Evolutionary conservation across 2,329 filamentous ascomycete genomes (phyloP), one percentile per base, ranked within the genome.

Genomic region (Graphilbum ipis-grandicollis): DNA sequence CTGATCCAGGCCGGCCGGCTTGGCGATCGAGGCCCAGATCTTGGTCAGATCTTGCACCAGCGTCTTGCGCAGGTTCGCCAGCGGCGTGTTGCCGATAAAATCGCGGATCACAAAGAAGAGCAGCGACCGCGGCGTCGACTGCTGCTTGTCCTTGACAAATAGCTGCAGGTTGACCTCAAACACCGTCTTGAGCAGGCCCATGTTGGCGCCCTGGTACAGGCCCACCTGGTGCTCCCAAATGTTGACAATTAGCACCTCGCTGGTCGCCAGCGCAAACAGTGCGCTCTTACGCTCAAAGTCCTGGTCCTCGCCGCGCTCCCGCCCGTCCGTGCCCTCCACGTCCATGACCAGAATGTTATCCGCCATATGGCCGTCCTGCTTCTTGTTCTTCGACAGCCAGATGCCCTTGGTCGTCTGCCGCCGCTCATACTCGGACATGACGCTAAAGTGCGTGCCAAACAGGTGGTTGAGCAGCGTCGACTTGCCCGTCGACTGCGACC

Each of bases 141-240:
- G 83, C 56, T 78, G 83, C 56, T 78, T 85, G 55, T 94, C 86
- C 63, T 94, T 94, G 48, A 96, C 66, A 59, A 98, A 98, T 21
- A 98, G 66, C 58, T 96, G 88, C 53, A 98, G 57, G 54, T 98
- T 98, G 56, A 98, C 90, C 62, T 98, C 90, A 49, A 98, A 98
- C 4, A 98, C 90, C 0, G 92, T 98, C 69, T 98, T 98, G 50
- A 98, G 65, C 50, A 98, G 60, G 9, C 90, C 90, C 90, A 98
- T 98, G 57, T 98, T 98, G 49, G 90, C 90, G 39, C 90, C 90
- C 60, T 98, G 88, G 55, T 98, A 98, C 56, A 98, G 58, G 34
- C 90, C 90, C 43, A 98, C 90, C 59, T 98, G 90, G 57, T 94
- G 88, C 59, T 98, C 90, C 90, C 90, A 98, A 47, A 98, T 93